Evolutionary conservation across 2,329 filamentous ascomycete genomes (phyloP).

Genomic region (Talaromyces albobiverticillius): DNA sequence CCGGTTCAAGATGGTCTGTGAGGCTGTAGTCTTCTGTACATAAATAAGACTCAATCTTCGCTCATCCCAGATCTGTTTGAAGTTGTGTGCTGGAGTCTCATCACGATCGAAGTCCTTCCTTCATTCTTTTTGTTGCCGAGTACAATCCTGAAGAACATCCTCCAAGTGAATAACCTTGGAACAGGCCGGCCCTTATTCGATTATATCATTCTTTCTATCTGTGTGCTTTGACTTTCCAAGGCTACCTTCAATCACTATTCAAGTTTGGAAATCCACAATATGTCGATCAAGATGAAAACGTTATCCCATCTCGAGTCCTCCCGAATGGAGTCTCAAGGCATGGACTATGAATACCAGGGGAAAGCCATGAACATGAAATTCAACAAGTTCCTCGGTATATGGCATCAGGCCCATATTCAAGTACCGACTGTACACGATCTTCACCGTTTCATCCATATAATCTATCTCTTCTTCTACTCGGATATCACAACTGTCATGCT

Average conservation of each 20-base stretch:
- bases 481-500: slow-evolving; percentile 15
- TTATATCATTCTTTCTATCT: not conserved
- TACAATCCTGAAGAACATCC: not conserved
- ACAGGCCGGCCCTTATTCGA: not conserved
- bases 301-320: slow-evolving; percentile 9
- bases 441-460: slow-evolving; percentile 7
- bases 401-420: not conserved
- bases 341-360: not conserved
- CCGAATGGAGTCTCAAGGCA: slow-evolving; percentile 3
- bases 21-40: not conserved
- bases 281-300: not conserved
- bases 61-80: not conserved
- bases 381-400: not conserved
- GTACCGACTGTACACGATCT: not conserved
- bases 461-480: slow-evolving; percentile 13
- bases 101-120: not conserved
- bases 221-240: not conserved
- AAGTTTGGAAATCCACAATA: not conserved
- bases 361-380: not conserved
- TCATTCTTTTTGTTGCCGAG: not conserved
- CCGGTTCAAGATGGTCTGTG: not conserved
- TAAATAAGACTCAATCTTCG: not conserved
- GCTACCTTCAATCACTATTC: not conserved
- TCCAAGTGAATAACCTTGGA: not conserved
- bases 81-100: not conserved